A percentile compares a stretch with the other conserved stretches of the same genome.
Conservation (phyloP, 805 yeast species). For the Pichia exigua region DNA sequence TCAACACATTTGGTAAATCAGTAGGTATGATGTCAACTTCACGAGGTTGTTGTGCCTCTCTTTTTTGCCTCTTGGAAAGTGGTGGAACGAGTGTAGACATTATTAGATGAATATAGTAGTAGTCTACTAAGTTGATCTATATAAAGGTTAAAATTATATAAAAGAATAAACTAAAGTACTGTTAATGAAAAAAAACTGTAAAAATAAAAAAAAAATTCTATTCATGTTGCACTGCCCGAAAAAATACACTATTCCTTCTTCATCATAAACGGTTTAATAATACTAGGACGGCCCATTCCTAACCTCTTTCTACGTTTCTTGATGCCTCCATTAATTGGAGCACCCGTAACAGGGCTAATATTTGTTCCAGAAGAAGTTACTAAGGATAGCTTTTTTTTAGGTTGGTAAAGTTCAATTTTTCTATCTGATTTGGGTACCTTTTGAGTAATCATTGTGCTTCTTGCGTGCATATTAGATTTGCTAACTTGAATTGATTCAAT, state of each 20-base stretch:
- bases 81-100: constrained; percentile 97
- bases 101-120: background rate
- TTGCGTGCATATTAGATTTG: background rate
- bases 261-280: constrained; percentile 11
- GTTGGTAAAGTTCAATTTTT: background rate
- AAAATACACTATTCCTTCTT: background rate
- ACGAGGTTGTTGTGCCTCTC: constrained; percentile 73
- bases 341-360: constrained; percentile 11
- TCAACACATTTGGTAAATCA: constrained; percentile 79
- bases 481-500: background rate
- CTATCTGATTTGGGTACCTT: background rate
- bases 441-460: background rate
- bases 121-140: background rate
- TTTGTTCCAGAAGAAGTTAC: background rate
- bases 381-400: background rate
- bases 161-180: background rate
- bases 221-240: constrained; percentile 4
- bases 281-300: constrained; percentile 24
- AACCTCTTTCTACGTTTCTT: constrained; percentile 16
- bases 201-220: background rate
- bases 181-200: background rate
- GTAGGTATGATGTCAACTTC: constrained; percentile 67
- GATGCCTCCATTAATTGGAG: background rate
- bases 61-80: constrained; percentile 80
- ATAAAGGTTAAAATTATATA: no score